A percentile compares a stretch with the other conserved stretches of the same genome.
phyloP scores from a whole-genome alignment of 2,329 filamentous ascomycete genomes.

The Exserohilum turcica region DNA sequence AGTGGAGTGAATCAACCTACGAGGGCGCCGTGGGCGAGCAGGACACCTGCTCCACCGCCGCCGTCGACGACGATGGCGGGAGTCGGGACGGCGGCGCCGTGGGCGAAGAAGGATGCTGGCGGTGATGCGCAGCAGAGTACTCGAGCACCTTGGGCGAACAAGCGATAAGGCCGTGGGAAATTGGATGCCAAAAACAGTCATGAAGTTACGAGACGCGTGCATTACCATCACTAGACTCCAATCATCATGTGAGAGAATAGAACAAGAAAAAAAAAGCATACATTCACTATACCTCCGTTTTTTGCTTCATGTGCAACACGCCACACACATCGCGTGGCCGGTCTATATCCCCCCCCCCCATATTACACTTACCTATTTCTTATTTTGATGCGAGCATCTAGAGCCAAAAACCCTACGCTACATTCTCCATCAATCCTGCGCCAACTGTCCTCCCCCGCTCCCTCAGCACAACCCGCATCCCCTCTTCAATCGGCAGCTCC shows the following conservation, averaged over 20 bases:
- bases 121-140: conserved; percentile 19
- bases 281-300: background rate
- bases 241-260: background rate
- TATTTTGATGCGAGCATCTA: background rate
- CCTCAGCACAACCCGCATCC: conserved; percentile 79
- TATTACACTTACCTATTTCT: background rate
- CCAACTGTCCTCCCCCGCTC: conserved; percentile 83
- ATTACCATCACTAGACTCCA: background rate
- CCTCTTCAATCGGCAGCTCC: conserved; percentile 78
- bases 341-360: background rate
- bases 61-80: conserved; percentile 22
- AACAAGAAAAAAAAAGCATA: background rate
- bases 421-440: conserved; percentile 76
- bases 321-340: background rate
- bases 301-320: background rate
- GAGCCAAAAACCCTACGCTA: conserved; percentile 15
- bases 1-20: conserved; percentile 43
- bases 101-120: conserved; percentile 21
- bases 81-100: conserved; percentile 33
- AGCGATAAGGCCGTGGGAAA: conserved; percentile 5
- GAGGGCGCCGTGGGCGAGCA: conserved; percentile 31
- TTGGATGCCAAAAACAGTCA: background rate
- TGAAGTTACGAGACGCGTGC: background rate
- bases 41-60: conserved; percentile 25
- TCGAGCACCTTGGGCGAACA: conserved; percentile 33